A percentile compares a stretch with the other conserved stretches of the same genome.
phyloP scores from a whole-genome alignment of 441 rosid genomes.

The Capsella rubella region DNA sequence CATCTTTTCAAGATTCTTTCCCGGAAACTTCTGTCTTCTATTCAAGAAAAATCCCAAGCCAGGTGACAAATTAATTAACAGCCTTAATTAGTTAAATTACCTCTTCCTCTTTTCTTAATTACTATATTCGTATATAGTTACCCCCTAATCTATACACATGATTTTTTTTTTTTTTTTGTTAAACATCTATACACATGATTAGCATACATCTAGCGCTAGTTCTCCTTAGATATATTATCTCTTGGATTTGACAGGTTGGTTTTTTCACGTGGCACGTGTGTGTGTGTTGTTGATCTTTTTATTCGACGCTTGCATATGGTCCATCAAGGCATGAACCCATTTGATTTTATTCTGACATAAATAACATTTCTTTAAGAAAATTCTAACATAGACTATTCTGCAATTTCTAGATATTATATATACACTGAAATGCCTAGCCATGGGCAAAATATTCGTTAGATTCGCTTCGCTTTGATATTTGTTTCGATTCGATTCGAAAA shows the following conservation, averaged over 20 bases:
- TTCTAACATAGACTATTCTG: neutral
- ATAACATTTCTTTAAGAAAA: neutral
- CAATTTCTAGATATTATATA: neutral
- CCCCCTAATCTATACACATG: neutral
- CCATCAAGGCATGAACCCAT: conserved; percentile 16
- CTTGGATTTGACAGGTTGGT: conserved; percentile 21
- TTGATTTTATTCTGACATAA: conserved; percentile 26
- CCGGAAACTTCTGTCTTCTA: conserved; percentile 52
- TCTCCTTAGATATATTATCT: neutral
- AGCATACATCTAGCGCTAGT: neutral
- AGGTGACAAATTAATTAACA: conserved; percentile 45
- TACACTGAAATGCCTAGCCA: no score
- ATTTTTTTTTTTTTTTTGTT: no score
- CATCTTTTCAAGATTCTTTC: conserved; percentile 48
- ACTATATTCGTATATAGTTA: neutral
- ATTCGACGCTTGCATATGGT: conserved; percentile 20
- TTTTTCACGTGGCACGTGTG: conserved; percentile 38
- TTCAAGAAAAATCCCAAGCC: conserved; percentile 60
- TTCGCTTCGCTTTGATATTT: no score
- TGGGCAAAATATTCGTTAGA: no score
- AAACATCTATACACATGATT: neutral
- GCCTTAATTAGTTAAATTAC: neutral
- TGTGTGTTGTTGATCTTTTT: conserved; percentile 14
- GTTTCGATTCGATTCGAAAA: no score
- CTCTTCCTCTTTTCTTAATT: neutral